Evolutionary conservation across 305 asterid genomes (phyloP).

Genomic region (Fraxinus baroniana): DNA sequence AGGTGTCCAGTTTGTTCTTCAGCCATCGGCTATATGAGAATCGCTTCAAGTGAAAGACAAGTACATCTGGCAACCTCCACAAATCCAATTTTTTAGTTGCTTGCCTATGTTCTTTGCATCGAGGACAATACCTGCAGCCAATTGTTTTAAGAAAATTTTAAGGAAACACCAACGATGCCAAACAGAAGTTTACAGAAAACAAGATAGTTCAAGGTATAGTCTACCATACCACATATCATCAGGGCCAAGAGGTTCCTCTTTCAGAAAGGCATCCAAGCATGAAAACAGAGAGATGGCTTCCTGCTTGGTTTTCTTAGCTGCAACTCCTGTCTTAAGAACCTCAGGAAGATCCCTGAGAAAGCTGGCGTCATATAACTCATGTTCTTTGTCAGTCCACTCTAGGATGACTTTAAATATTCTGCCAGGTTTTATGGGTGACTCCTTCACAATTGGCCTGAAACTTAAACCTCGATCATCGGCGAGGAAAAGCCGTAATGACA

Average conservation of each 20-base stretch:
- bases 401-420: constrained; percentile 34
- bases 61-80: constrained; percentile 90
- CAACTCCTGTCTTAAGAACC: constrained; percentile 69
- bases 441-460: constrained; percentile 63
- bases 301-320: constrained; percentile 76
- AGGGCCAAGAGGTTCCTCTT: constrained; percentile 95
- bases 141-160: background rate
- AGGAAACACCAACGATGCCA: background rate
- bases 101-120: constrained; percentile 88
- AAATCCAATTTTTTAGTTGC: constrained; percentile 90
- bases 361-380: constrained; percentile 42
- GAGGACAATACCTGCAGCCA: constrained; percentile 82
- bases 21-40: constrained; percentile 87
- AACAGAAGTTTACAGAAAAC: background rate
- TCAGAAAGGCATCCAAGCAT: constrained; percentile 86
- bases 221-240: constrained; percentile 89
- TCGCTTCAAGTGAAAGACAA: constrained; percentile 83
- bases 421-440: constrained; percentile 46
- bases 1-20: constrained; percentile 82
- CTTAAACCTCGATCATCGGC: constrained; percentile 60
- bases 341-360: constrained; percentile 76
- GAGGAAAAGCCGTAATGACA: constrained; percentile 58
- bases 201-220: background rate
- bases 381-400: constrained; percentile 53
- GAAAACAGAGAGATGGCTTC: constrained; percentile 86